Conservation (phyloP, 2,329 filamentous ascomycete genomes). For the Sarocladium strictum region DNA sequence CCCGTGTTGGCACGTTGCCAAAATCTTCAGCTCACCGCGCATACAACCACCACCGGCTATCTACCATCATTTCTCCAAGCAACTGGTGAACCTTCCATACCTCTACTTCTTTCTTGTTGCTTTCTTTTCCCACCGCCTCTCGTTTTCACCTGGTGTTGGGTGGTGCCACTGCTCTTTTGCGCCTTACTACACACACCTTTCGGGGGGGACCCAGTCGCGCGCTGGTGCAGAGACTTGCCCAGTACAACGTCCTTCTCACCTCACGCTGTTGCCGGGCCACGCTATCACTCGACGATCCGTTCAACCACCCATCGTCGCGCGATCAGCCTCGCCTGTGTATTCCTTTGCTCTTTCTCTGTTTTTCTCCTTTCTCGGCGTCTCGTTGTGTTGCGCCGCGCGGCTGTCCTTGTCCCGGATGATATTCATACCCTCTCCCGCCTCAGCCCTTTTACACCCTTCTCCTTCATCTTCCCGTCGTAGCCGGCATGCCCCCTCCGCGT, state of each 20-base stretch:
- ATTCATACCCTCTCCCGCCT: neutral
- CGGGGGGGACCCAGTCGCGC: neutral
- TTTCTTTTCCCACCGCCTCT: neutral
- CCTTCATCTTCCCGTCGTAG: neutral
- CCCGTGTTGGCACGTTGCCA: constrained; percentile 6
- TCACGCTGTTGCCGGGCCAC: constrained; percentile 7
- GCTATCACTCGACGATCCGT: neutral
- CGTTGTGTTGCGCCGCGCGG: neutral
- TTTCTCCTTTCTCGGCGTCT: neutral
- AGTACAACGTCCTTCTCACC: constrained; percentile 5
- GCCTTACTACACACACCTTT: constrained; percentile 1
- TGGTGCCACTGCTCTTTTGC: constrained; percentile 5
- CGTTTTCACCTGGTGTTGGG: neutral
- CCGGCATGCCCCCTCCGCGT: constrained; percentile 7
- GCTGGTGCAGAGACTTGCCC: constrained; percentile 8
- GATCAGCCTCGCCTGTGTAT: neutral
- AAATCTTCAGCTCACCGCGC: constrained; percentile 4
- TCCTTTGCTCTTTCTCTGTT: neutral
- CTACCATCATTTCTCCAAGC: neutral
- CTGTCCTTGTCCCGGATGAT: constrained; percentile 3
- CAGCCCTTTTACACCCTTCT: neutral
- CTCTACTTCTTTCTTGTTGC: neutral
- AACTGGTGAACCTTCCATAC: neutral
- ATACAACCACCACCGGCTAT: neutral
- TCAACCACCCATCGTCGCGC: neutral